These are phyloP conservation scores for Sugiyamaella neomexicana DNA, from an alignment of 1,139 yeast genomes.

Conservation along the genomic window DNA sequence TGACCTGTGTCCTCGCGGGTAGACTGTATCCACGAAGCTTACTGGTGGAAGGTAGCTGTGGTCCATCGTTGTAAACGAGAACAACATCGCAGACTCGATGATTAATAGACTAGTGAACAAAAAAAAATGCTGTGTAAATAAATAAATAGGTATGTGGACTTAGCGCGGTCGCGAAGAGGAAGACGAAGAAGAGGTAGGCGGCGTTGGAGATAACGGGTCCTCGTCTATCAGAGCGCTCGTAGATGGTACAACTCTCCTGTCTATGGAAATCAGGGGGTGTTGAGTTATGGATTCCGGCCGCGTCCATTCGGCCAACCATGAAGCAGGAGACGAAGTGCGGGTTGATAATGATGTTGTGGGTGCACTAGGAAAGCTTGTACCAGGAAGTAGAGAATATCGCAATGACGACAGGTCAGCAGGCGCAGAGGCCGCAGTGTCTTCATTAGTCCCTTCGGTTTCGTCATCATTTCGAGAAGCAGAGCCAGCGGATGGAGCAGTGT, in stretches of 20 bases:
- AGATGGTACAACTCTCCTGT: slow-evolving; percentile 3
- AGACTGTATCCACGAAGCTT: too few species aligned
- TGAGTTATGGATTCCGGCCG: slow-evolving; percentile 16
- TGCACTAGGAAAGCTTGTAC: slow-evolving; percentile 6
- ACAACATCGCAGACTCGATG: too few species aligned
- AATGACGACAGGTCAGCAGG: background rate
- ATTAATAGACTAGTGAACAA: background rate
- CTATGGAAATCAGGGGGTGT: slow-evolving; percentile 9
- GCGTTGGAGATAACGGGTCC: background rate
- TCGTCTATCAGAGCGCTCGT: slow-evolving; percentile 4
- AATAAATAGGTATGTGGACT: background rate
- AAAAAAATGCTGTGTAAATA: background rate
- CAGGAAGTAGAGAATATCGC: slow-evolving; percentile 9
- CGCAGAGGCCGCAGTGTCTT: background rate
- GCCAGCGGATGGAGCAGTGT: background rate
- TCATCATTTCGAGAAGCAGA: background rate
- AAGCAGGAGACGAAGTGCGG: background rate
- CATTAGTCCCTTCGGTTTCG: background rate
- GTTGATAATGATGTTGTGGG: background rate
- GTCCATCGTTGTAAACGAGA: too few species aligned
- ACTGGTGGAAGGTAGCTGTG: too few species aligned
- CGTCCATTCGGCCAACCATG: slow-evolving; percentile 7
- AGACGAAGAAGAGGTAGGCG: background rate
- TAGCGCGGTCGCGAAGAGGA: background rate
- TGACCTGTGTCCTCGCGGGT: too few species aligned